Evolutionary conservation across 805 yeast genomes (phyloP).

Genomic region (Kodamaea lidongshanica): DNA sequence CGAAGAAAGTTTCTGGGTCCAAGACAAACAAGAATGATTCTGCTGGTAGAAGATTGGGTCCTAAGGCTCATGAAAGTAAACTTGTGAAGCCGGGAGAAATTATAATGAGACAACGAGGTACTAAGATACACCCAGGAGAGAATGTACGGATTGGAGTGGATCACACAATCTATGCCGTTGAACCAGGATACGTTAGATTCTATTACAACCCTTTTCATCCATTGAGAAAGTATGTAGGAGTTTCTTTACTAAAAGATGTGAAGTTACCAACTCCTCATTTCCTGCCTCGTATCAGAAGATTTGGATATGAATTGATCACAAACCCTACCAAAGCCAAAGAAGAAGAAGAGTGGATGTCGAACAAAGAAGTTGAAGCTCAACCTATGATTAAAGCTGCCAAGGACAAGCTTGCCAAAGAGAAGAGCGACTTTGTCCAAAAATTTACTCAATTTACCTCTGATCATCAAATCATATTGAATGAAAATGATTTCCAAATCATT

Average conservation of each 20-base stretch:
- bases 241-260: slow-evolving; percentile 60
- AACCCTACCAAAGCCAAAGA: slow-evolving; percentile 45
- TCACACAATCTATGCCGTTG: slow-evolving; percentile 84
- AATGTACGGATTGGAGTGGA: slow-evolving; percentile 87
- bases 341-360: slow-evolving; percentile 57
- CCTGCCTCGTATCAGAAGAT: slow-evolving; percentile 79
- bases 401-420: slow-evolving; percentile 27
- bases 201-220: slow-evolving; percentile 97
- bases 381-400: slow-evolving; percentile 42
- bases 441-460: slow-evolving; percentile 17
- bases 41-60: slow-evolving; percentile 89
- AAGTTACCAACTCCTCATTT: slow-evolving; percentile 85
- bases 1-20: slow-evolving; percentile 94
- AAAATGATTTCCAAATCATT: slow-evolving; percentile 31
- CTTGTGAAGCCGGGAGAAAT: slow-evolving; percentile 78
- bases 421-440: slow-evolving; percentile 17
- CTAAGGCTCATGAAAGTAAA: slow-evolving; percentile 78
- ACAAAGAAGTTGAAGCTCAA: slow-evolving; percentile 59
- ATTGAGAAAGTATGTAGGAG: slow-evolving; percentile 81
- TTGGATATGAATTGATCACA: slow-evolving; percentile 58
- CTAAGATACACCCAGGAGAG: slow-evolving; percentile 90
- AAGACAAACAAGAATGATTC: slow-evolving; percentile 90
- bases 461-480: slow-evolving; percentile 14
- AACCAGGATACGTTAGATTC: slow-evolving; percentile 89
- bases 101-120: slow-evolving; percentile 90